A percentile compares a stretch with the other conserved stretches of the same genome.
These are phyloP conservation scores for Immersiella caudata DNA, from an alignment of 495 filamentous ascomycete genomes.

Conservation along the genomic window DNA sequence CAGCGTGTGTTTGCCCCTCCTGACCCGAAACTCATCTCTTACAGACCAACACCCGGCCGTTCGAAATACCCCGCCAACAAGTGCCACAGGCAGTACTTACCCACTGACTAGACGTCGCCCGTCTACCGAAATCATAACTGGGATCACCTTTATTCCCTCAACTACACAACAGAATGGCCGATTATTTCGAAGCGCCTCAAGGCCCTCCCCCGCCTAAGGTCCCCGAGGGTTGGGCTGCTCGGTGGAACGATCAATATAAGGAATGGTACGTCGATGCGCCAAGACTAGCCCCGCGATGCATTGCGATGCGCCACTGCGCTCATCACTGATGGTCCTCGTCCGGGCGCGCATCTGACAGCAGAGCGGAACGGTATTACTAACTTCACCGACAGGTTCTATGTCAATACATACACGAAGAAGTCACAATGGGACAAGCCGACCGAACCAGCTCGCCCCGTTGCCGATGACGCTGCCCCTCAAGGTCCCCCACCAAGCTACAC, in stretches of 20 bases:
- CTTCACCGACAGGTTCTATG: conserved; percentile 69
- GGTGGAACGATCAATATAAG: conserved; percentile 73
- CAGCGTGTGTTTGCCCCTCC: conserved; percentile 1
- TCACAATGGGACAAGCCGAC: conserved; percentile 87
- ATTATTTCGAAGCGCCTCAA: conserved; percentile 64
- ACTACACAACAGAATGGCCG: conserved; percentile 48
- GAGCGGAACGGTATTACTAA: neutral
- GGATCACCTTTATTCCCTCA: neutral
- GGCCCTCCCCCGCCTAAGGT: conserved; percentile 87
- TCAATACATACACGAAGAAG: conserved; percentile 80
- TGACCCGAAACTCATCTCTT: conserved; percentile 27
- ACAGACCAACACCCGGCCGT: conserved; percentile 6
- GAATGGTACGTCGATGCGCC: conserved; percentile 64
- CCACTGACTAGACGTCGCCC: neutral
- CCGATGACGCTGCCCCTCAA: conserved; percentile 44
- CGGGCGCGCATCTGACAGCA: neutral
- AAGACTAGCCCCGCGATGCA: conserved; percentile 10
- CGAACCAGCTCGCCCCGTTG: conserved; percentile 54
- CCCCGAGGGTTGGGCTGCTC: conserved; percentile 84
- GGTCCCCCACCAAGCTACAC: conserved; percentile 70
- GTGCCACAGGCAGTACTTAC: neutral
- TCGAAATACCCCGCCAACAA: conserved; percentile 14
- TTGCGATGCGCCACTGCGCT: neutral
- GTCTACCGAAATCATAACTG: neutral
- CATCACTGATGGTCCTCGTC: neutral